Base-by-base conservation (phyloP, 805 yeast genomes). In the Candida krabiensis region DNA sequence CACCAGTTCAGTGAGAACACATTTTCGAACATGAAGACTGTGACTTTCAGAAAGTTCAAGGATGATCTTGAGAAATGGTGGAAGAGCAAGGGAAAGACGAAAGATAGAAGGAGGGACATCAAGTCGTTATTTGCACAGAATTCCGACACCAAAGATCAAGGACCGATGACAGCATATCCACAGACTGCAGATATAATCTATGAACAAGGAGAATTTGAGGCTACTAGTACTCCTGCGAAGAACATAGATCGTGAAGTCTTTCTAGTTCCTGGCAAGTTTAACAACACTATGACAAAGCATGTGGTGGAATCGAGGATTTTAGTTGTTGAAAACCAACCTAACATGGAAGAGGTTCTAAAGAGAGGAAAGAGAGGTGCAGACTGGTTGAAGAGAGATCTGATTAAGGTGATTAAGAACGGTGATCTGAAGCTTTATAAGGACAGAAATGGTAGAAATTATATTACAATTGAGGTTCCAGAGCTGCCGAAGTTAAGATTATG, bases 261-360 rank as follows among this genome's bases (percentile, higher is more conserved):
- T 9, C 4, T 41, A 9, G 31, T 41, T 12, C 26, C 25, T 4
- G 45, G 44, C 40, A 37, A 38, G 35, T 22, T 13, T 24, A 38
- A 27, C 13, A 34, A 33, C 30, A 26, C 16, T 11, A 36, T 19
- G 8, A 35, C 27, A 19, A 40, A 30, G 8, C 38, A 41, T 30
- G 26, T 25, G 7, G 32, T 50, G 11, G 53, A 47, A 32, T 35
- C 55, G 8, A 34, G 54, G 33, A 41, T 53, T 15, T 34, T 53
- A 15, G 42, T 47, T 23, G 40, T 53, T 22, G 56, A 55, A 30
- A 54, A 51, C 33, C 49, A 48, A 35, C 47, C 52, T n/a, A 34
- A 38, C 23, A 30, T 38, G 45, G 45, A 40, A 5, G 46, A 42
- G 25, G 39, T 44, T 9, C 28, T 42, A 29, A 44, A 34, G 25